Evolutionary conservation across 345 rosid species (phyloP).

Genomic region (Rhodomyrtus tomentosa): DNA sequence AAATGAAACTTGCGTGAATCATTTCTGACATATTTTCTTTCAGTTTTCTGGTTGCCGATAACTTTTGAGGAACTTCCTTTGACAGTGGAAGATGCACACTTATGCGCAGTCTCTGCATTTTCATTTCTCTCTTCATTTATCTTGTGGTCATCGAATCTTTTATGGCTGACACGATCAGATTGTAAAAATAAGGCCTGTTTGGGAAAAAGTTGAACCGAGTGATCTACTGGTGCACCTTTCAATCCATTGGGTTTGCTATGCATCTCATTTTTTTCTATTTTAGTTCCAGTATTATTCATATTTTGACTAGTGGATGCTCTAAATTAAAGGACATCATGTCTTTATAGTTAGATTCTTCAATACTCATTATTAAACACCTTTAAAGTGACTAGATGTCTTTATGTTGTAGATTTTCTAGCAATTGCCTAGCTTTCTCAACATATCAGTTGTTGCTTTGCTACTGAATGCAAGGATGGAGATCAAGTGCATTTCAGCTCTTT

Average conservation of each 20-base stretch:
- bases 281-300: not conserved
- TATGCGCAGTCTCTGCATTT: constrained; percentile 28
- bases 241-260: constrained; percentile 17
- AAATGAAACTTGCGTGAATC: constrained; percentile 22
- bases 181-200: constrained; percentile 24
- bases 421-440: too few species aligned
- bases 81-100: constrained; percentile 24
- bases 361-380: not conserved
- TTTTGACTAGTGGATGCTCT: not conserved
- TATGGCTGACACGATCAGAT: constrained; percentile 16
- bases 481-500: too few species aligned
- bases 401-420: not conserved
- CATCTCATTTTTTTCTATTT: constrained; percentile 9
- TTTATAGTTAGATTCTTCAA: not conserved
- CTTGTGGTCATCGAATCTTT: constrained; percentile 19
- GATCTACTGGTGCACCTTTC: constrained; percentile 18
- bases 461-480: too few species aligned
- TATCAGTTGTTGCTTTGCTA: too few species aligned
- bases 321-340: not conserved
- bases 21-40: constrained; percentile 20
- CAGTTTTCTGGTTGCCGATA: constrained; percentile 14
- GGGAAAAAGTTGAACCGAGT: constrained; percentile 17
- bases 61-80: constrained; percentile 11
- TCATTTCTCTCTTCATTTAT: constrained; percentile 23
- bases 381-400: not conserved